Conservation (phyloP, 331 rosid genomes). For the Rosa hybrid region DNA sequence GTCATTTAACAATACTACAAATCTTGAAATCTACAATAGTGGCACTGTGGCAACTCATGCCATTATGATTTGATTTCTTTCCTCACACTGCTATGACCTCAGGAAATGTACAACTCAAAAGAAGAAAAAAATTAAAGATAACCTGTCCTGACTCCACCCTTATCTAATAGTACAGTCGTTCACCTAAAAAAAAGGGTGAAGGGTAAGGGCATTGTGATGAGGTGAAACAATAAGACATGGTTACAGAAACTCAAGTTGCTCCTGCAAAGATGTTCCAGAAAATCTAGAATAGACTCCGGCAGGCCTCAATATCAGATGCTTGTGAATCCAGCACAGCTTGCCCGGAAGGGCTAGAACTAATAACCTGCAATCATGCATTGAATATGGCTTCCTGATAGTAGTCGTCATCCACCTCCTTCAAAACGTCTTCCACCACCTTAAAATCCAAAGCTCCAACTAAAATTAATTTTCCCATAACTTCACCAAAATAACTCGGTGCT, state of each 20-base stretch:
- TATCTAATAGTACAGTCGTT: constrained; percentile 54
- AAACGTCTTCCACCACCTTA: constrained; percentile 64
- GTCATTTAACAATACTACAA: too few relatives aligned
- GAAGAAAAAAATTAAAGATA: constrained; percentile 13
- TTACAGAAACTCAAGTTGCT: constrained; percentile 35
- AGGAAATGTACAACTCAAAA: constrained; percentile 73
- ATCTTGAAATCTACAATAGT: too few relatives aligned
- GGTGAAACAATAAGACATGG: constrained; percentile 22
- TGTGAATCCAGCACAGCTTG: constrained; percentile 66
- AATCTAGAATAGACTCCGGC: constrained; percentile 52
- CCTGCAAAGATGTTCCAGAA: constrained; percentile 23
- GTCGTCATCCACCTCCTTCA: constrained; percentile 65
- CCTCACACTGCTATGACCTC: constrained; percentile 73
- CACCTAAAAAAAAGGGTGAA: constrained; percentile 33
- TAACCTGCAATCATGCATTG: constrained; percentile 38
- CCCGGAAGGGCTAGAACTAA: constrained; percentile 40
- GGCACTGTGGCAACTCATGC: too few relatives aligned
- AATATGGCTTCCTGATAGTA: constrained; percentile 55
- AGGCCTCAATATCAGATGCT: constrained; percentile 75
- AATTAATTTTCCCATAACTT: too few relatives aligned
- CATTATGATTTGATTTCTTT: constrained; percentile 31
- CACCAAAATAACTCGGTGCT: too few relatives aligned
- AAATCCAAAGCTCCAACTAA: too few relatives aligned
- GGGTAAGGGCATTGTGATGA: constrained; percentile 19
- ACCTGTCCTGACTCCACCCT: constrained; percentile 62